Evolutionary conservation across 805 yeast genomes (phyloP).

Genomic region (Candida peoriensis): DNA sequence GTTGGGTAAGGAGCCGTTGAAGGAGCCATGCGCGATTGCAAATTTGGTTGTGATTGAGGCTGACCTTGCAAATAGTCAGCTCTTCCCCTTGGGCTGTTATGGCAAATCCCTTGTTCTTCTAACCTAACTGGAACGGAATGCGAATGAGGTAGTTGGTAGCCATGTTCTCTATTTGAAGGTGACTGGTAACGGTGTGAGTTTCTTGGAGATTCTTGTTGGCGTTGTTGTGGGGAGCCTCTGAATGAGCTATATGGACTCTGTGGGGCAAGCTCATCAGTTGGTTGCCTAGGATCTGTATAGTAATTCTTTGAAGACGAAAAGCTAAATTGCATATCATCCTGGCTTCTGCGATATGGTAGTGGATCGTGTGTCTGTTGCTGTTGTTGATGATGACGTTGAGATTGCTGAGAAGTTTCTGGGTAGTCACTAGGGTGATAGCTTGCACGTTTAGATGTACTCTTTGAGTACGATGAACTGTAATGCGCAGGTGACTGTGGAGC

Average conservation of each 20-base stretch:
- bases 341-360: no score
- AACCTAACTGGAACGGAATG: constrained; percentile 19
- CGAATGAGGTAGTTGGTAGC: constrained; percentile 19
- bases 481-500: not conserved
- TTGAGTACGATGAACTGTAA: not conserved
- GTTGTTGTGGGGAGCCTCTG: not conserved
- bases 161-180: no score
- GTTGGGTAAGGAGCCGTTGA: no score
- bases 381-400: not conserved
- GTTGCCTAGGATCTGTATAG: constrained; percentile 11
- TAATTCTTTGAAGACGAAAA: constrained; percentile 22
- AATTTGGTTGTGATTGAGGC: constrained; percentile 6
- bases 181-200: constrained; percentile 1
- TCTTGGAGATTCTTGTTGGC: constrained; percentile 2
- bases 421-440: not conserved
- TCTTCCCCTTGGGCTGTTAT: no score
- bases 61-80: not conserved
- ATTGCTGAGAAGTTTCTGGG: constrained; percentile 8
- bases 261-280: constrained; percentile 5
- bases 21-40: no score
- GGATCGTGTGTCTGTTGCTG: not conserved
- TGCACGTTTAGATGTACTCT: not conserved
- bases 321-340: constrained; percentile 24
- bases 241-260: constrained; percentile 6
- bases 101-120: constrained; percentile 11